Evolutionary conservation across 768 basidiomycete genomes (phyloP).

Genomic region (Hygrocybe punicea): DNA sequence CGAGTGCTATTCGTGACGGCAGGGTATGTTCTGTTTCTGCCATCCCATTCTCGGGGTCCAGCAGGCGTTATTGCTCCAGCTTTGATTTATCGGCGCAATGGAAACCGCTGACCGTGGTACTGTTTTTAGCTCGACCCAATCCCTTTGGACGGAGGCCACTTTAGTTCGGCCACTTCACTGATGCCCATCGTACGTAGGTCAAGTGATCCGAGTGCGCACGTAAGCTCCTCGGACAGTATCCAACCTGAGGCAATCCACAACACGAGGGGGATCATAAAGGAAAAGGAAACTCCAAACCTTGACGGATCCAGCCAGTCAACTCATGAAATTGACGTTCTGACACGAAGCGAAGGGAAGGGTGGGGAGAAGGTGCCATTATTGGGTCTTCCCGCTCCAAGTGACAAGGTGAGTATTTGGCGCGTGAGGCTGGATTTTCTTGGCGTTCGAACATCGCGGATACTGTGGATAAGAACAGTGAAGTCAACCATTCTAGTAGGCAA

Average conservation of each 20-base stretch:
- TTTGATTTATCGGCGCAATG: neutral
- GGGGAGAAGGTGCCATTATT: neutral
- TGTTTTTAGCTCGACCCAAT: neutral
- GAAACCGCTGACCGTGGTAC: constrained; percentile 5
- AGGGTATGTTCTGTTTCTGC: constrained; percentile 48
- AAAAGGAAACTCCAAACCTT: neutral
- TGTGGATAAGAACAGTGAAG: constrained; percentile 4
- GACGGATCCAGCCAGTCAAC: neutral
- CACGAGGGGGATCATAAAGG: neutral
- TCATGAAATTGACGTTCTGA: neutral
- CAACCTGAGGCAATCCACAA: neutral
- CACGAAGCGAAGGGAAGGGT: neutral
- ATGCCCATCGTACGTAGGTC: constrained; percentile 1
- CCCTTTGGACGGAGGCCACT: neutral
- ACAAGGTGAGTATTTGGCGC: neutral
- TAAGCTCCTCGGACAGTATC: neutral
- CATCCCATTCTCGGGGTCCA: neutral
- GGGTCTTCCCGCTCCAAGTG: constrained; percentile 1
- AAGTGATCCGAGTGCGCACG: neutral
- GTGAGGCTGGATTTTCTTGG: neutral
- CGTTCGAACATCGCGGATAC: neutral
- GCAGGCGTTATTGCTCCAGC: neutral
- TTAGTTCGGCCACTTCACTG: neutral
- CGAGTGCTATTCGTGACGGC: constrained; percentile 64
- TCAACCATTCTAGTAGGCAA: constrained; percentile 8